phyloP scores from a whole-genome alignment of 2,329 filamentous ascomycete species.

The Monosporascus sp. region DNA sequence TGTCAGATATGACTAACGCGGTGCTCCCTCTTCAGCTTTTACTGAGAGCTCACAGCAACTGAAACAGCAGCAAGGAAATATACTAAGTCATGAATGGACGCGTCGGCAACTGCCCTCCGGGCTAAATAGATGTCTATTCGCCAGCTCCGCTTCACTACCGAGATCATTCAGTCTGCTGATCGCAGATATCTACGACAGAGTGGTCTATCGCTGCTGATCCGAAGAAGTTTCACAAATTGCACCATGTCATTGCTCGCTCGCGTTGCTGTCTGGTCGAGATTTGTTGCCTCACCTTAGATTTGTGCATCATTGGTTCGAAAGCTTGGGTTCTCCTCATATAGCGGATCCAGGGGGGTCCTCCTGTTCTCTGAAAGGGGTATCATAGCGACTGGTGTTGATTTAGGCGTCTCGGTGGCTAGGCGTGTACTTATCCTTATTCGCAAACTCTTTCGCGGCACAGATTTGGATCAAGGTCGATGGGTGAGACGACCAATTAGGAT shows the following conservation, averaged over 20 bases:
- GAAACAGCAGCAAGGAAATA: conserved; percentile 10
- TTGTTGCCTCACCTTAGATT: background rate
- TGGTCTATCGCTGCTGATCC: too few relatives aligned
- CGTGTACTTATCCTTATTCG: conserved; percentile 8
- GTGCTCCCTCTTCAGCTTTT: conserved; percentile 21
- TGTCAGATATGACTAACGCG: conserved; percentile 22
- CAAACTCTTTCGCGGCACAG: conserved; percentile 1
- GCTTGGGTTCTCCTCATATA: conserved; percentile 1
- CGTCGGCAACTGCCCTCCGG: too few relatives aligned
- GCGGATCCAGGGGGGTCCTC: conserved; percentile 7
- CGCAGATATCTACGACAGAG: too few relatives aligned
- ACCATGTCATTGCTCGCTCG: too few relatives aligned
- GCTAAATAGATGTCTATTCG: too few relatives aligned
- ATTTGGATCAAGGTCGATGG: background rate
- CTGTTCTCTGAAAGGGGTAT: conserved; percentile 13
- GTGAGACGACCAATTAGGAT: background rate
- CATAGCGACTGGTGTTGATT: conserved; percentile 21
- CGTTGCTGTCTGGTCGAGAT: background rate
- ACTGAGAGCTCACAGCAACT: conserved; percentile 27
- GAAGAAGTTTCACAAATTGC: too few relatives aligned
- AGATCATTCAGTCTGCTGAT: too few relatives aligned
- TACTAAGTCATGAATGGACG: too few relatives aligned
- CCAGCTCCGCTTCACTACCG: too few relatives aligned
- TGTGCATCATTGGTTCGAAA: conserved; percentile 9
- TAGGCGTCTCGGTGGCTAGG: conserved; percentile 21